phyloP scores from a whole-genome alignment of 768 basidiomycete species.

The Boletus barrowsii region DNA sequence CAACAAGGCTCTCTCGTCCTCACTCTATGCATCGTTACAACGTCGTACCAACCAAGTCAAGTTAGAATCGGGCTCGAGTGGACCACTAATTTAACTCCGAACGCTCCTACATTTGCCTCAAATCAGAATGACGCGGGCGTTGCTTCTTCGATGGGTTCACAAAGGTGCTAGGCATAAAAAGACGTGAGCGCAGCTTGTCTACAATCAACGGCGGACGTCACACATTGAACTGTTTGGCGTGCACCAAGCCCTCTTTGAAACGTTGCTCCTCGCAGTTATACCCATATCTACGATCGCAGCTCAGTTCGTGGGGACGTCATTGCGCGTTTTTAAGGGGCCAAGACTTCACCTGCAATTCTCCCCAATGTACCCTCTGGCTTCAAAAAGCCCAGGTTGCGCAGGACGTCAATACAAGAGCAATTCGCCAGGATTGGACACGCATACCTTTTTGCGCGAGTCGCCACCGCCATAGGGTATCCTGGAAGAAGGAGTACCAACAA shows the following conservation, averaged over 20 bases:
- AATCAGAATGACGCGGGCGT: no score
- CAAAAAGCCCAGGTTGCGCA: neutral
- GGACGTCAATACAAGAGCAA: neutral
- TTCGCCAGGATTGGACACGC: neutral
- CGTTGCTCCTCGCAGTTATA: slow-evolving; percentile 2
- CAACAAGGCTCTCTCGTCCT: no score
- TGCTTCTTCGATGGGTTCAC: neutral
- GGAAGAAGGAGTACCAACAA: neutral
- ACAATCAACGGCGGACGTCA: neutral
- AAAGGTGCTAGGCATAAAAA: neutral
- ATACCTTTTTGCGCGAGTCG: neutral
- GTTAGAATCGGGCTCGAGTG: no score
- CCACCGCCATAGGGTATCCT: slow-evolving; percentile 1
- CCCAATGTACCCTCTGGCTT: neutral
- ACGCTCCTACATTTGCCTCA: no score
- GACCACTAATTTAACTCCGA: no score
- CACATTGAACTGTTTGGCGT: slow-evolving; percentile 1
- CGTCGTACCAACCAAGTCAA: no score
- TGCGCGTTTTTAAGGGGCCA: neutral
- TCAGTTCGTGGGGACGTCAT: neutral
- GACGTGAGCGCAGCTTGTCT: neutral
- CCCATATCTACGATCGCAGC: neutral
- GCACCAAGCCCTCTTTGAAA: neutral
- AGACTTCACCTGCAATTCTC: slow-evolving; percentile 1
- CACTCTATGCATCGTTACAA: no score